These are phyloP conservation scores for Clavaria fumosa DNA, from an alignment of 768 basidiomycete species.

Conservation along the genomic window DNA sequence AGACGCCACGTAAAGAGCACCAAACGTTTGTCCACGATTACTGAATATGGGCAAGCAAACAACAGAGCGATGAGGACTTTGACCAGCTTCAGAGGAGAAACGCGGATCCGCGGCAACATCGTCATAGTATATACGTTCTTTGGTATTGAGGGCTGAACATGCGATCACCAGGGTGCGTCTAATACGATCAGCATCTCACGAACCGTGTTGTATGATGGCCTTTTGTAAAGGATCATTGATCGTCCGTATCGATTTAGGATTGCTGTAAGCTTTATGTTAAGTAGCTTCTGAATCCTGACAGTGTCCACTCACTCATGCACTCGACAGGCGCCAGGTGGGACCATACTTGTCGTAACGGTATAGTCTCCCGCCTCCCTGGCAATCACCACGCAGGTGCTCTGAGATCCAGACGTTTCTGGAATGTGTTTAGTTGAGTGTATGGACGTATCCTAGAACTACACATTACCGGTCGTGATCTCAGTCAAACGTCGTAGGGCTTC, in stretches of 20 bases:
- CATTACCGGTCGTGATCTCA: constrained; percentile 50
- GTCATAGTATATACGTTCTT: constrained; percentile 42
- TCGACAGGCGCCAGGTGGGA: constrained; percentile 41
- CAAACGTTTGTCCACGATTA: constrained; percentile 63
- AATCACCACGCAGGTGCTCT: constrained; percentile 53
- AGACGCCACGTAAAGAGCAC: constrained; percentile 51
- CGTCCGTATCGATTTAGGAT: constrained; percentile 41
- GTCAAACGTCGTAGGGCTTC: constrained; percentile 51
- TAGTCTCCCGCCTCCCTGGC: constrained; percentile 58
- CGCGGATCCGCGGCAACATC: constrained; percentile 51
- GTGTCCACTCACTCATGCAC: constrained; percentile 57
- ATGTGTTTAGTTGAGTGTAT: constrained; percentile 2
- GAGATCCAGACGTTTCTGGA: constrained; percentile 50
- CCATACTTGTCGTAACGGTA: constrained; percentile 52
- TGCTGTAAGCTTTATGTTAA: too few relatives aligned
- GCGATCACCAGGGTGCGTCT: constrained; percentile 3
- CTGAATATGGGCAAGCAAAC: constrained; percentile 60
- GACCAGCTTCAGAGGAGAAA: constrained; percentile 52
- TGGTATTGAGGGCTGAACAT: constrained; percentile 43
- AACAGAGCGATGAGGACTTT: constrained; percentile 43
- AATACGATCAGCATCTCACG: constrained; percentile 12
- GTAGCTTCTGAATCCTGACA: too few relatives aligned
- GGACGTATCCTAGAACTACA: neutral
- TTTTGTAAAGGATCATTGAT: constrained; percentile 48
- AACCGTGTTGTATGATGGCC: constrained; percentile 53